Evolutionary conservation across 371 early-diverging fungal species (phyloP), one percentile per base, ranked within the genome.

Genomic region (Aphelidium insulamus): DNA sequence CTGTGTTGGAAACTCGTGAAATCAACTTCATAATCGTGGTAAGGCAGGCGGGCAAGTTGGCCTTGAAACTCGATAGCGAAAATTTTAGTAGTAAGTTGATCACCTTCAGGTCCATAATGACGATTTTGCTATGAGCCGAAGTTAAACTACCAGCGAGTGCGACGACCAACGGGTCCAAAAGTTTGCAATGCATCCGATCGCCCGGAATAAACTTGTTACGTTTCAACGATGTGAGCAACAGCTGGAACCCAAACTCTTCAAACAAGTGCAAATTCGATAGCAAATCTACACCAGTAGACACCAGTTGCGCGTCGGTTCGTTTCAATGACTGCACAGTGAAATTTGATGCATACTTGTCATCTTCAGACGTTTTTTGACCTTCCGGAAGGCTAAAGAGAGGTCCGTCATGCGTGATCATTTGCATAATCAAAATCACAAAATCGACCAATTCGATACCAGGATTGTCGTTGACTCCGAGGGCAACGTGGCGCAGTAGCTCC

Each of bases 221-320:
- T 35, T 61, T 65, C 28, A 84, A 44, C 1, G 71, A 64, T 1
- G 72, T 55, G 10, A 72, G 55, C 34, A 77, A 52, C 26, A 66
- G 43, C 17, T 64, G 58, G 11, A 92, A 49, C 3, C 94, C 94
- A 64, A 95, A 90, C 36, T 76, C 74, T 27, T 87, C 77, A 50
- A 95, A 87, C 9, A 74, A 59, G 44, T 85, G 70, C 1, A 80
- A 78, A 35, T 95, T 88, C n/a, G n/a, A n/a, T n/a, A n/a, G n/a
- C n/a, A n/a, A n/a, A n/a, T n/a, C n/a, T n/a, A n/a, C n/a, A n/a
- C n/a, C n/a, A n/a, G n/a, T n/a, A n/a, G n/a, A n/a, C n/a, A n/a
- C n/a, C n/a, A n/a, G n/a, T n/a, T n/a, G n/a, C n/a, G n/a, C n/a
- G n/a, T n/a, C n/a, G n/a, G n/a, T n/a, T n/a, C n/a, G n/a, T n/a